phyloP scores from a whole-genome alignment of 208 protist species.

The Trypanosoma caninum region DNA sequence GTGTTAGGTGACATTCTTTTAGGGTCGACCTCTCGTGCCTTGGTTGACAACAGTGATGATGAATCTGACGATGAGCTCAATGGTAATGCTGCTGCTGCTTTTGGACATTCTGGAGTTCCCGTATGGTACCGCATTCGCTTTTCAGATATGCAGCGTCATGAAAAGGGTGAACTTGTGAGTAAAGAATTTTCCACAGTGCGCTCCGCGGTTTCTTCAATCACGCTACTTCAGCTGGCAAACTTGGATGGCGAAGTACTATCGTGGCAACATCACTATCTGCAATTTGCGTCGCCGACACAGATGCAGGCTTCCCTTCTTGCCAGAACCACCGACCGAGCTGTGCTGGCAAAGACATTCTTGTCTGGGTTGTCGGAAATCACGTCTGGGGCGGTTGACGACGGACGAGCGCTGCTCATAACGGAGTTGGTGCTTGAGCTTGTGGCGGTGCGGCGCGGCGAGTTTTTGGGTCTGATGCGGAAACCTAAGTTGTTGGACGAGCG shows the following conservation, averaged over 20 bases:
- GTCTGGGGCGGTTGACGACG: slow-evolving; percentile 1
- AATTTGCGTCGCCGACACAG: slow-evolving; percentile 16
- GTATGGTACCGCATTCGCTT: slow-evolving; percentile 59
- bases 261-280: slow-evolving; percentile 44
- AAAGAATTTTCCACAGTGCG: slow-evolving; percentile 56
- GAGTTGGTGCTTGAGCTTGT: slow-evolving; percentile 68
- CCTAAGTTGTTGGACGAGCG: slow-evolving; percentile 69
- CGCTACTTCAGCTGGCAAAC: slow-evolving; percentile 38
- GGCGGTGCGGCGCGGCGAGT: slow-evolving; percentile 55
- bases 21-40: background rate
- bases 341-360: slow-evolving; percentile 81
- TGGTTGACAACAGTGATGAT: background rate
- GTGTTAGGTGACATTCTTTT: slow-evolving; percentile 70
- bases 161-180: slow-evolving; percentile 60
- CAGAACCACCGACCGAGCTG: slow-evolving; percentile 58
- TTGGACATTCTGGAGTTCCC: background rate
- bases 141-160: slow-evolving; percentile 83
- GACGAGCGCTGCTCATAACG: slow-evolving; percentile 42
- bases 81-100: slow-evolving; percentile 8
- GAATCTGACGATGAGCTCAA: slow-evolving; percentile 11
- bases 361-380: slow-evolving; percentile 55
- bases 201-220: slow-evolving; percentile 37
- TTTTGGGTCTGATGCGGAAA: slow-evolving; percentile 40
- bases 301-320: slow-evolving; percentile 6
- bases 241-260: slow-evolving; percentile 58